Percentiles rank a stretch among this genome's conserved stretches.
phyloP scores from a whole-genome alignment of 2,329 filamentous ascomycete species.

The Neofusicoccum cordaticola region DNA sequence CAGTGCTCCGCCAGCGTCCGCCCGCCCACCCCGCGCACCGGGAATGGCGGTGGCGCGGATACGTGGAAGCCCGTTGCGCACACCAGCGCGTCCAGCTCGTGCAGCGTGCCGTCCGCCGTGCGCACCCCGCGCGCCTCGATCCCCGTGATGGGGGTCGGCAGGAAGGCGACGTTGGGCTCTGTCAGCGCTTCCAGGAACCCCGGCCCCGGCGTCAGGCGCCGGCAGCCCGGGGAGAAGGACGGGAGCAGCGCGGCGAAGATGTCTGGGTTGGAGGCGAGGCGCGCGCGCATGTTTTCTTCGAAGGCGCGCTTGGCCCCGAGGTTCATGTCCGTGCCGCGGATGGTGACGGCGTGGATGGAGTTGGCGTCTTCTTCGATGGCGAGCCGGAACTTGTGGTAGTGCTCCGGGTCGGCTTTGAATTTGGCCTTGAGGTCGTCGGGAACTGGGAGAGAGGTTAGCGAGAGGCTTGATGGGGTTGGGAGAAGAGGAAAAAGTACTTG shows the following conservation, averaged over 20 bases:
- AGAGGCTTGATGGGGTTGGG: background rate
- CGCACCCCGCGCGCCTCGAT: conserved; percentile 39
- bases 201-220: conserved; percentile 50
- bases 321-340: conserved; percentile 39
- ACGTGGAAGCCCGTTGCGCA: conserved; percentile 47
- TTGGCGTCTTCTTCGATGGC: conserved; percentile 34
- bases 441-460: conserved; percentile 13
- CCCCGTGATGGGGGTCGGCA: conserved; percentile 34
- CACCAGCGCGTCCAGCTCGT: conserved; percentile 43
- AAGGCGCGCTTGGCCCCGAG: conserved; percentile 36
- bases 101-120: conserved; percentile 38
- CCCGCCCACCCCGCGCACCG: conserved; percentile 25
- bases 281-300: conserved; percentile 40
- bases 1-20: conserved; percentile 33
- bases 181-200: conserved; percentile 51
- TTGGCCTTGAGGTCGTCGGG: conserved; percentile 26
- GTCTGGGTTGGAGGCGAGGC: conserved; percentile 37
- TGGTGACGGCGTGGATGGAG: conserved; percentile 29
- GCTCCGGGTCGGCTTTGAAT: conserved; percentile 29
- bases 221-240: conserved; percentile 46
- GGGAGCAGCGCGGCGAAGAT: conserved; percentile 43
- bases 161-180: conserved; percentile 38
- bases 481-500: background rate
- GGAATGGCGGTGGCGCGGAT: conserved; percentile 39
- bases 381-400: conserved; percentile 31